A percentile compares a stretch with the other conserved stretches of the same genome.
These are phyloP conservation scores for Myxozyma sirexii DNA, from an alignment of 805 yeast species.

Conservation along the genomic window DNA sequence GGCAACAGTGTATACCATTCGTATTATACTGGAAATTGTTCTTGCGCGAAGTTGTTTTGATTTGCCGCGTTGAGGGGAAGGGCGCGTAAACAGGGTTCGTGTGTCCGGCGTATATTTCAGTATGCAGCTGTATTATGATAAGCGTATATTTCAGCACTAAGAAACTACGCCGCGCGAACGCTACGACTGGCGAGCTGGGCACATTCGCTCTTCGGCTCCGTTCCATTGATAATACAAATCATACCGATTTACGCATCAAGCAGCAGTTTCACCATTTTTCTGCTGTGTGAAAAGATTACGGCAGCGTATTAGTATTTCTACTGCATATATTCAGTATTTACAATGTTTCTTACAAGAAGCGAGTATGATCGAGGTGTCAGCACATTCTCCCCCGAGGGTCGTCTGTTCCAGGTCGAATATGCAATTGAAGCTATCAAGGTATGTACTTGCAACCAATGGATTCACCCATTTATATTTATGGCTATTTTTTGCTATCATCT, in stretches of 20 bases:
- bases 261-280: background rate
- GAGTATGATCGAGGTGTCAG: slow-evolving; percentile 99
- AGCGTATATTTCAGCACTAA: slow-evolving; percentile 10
- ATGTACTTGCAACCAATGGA: background rate
- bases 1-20: background rate
- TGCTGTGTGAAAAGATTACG: background rate
- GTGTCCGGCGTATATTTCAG: slow-evolving; percentile 10
- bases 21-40: background rate
- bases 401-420: slow-evolving; percentile 96
- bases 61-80: background rate
- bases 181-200: background rate
- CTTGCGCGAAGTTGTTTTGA: background rate
- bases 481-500: background rate
- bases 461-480: background rate
- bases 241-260: background rate
- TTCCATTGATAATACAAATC: background rate
- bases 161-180: slow-evolving; percentile 12
- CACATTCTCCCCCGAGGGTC: slow-evolving; percentile 98
- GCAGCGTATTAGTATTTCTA: background rate
- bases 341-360: slow-evolving; percentile 97
- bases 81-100: slow-evolving; percentile 19
- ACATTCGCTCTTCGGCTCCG: slow-evolving; percentile 8
- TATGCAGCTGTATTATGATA: background rate
- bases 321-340: background rate
- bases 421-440: slow-evolving; percentile 95